Base-by-base conservation (phyloP, 2,329 filamentous ascomycete species). In the Cordyceps fumosorosea region DNA sequence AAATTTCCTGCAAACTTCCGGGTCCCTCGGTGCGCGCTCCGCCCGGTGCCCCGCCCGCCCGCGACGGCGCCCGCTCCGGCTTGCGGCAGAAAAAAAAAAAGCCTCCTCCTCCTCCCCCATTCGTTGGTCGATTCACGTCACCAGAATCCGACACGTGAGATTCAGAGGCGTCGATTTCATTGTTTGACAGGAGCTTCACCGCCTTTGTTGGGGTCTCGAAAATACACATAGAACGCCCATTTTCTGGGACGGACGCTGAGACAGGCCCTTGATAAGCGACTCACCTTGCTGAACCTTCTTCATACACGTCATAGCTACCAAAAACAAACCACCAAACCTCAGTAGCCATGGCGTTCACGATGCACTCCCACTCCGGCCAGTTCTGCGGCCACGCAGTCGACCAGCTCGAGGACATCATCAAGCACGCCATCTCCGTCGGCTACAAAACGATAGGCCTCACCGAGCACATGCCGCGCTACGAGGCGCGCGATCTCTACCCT, bases 341-440 rank as follows among this genome's bases (percentile, higher is more conserved):
- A 11, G 26, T 16, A 34, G 37, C 22, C 58, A 98, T 98, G 95
- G 93, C 93, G 1, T 96, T 96, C 78, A 96, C 95, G 5, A 96
- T 98, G 80, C 95, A 99, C 76, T 96, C 91, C 71, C 95, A 99
- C 78, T 98, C 95, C 44, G 95, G 95, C 66, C 91, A 99, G 74
- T 99, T 99, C 80, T 99, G 95, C 78, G 86, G 89, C 68, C 95
- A 99, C 78, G 95, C 95, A 56, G 86, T 89, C 72, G 86, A 96
- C 73, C 83, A 86, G 22, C 84, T 99, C 11, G 93, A 98, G 74
- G 87, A 91, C 66, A 85, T 98, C 55, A 80, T 98, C 68, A 84
- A 87, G 70, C 84, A 87, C 14, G 93, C 93, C 66, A 91, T 98
- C 67, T 76, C 81, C 54, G 82, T 89, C 64, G 88, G 89, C 50